Percentiles rank a stretch among this genome's conserved stretches.
Conservation (phyloP, 2,329 filamentous ascomycete genomes). For the Arthrinium phaeospermum region DNA sequence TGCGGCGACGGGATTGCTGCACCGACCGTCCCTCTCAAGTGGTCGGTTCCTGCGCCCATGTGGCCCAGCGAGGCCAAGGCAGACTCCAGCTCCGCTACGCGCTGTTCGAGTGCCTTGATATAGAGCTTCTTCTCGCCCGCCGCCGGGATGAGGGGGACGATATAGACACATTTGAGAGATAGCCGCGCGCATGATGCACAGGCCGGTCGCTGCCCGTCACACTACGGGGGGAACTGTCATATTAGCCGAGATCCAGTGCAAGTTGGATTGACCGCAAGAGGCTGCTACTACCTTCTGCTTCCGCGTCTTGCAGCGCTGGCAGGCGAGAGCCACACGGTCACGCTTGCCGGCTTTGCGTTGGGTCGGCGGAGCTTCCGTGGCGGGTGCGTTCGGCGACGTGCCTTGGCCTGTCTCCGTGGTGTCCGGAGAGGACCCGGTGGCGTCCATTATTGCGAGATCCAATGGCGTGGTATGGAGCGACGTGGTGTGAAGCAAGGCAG, state of each 20-base stretch:
- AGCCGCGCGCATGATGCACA: conserved; percentile 37
- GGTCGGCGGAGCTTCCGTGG: conserved; percentile 27
- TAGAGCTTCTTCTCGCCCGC: conserved; percentile 39
- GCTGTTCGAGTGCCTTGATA: conserved; percentile 37
- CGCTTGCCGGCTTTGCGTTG: conserved; percentile 36
- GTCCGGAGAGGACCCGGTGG: conserved; percentile 32
- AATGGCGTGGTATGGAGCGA: conserved; percentile 14
- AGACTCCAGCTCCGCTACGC: conserved; percentile 36
- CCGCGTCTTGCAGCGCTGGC: conserved; percentile 37
- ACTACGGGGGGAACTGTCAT: conserved; percentile 26
- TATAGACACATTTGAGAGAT: conserved; percentile 39
- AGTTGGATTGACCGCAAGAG: not conserved
- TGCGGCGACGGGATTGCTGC: conserved; percentile 27
- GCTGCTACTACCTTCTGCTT: conserved; percentile 36
- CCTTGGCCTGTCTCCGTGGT: conserved; percentile 29
- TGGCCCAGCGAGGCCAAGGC: conserved; percentile 35
- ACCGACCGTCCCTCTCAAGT: conserved; percentile 29
- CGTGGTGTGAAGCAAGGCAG: conserved; percentile 20
- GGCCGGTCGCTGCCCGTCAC: conserved; percentile 37
- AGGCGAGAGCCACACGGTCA: conserved; percentile 37
- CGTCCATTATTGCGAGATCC: conserved; percentile 30
- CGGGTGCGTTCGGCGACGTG: conserved; percentile 25
- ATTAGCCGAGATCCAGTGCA: not conserved
- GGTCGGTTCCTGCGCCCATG: conserved; percentile 28
- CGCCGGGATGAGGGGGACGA: conserved; percentile 38